Percentiles rank a stretch among this genome's conserved stretches.
These are phyloP conservation scores for Eimeria falciformis DNA, from an alignment of 169 alveolate genomes.

Conservation along the genomic window DNA sequence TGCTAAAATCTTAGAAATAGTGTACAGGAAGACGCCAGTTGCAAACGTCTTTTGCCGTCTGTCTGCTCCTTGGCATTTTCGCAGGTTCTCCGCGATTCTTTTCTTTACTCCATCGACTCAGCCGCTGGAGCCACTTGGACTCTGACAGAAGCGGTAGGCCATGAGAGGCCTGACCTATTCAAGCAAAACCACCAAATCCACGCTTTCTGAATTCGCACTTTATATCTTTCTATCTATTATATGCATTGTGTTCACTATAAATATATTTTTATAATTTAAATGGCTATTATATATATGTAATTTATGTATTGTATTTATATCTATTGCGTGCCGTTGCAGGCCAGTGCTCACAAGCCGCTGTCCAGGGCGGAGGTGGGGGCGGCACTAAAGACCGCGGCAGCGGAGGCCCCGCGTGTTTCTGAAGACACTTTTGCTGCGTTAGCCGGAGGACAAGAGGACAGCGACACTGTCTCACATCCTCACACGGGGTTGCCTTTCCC, in stretches of 20 bases:
- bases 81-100: conserved; percentile 7
- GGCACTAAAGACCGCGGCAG: background rate
- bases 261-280: too few relatives aligned
- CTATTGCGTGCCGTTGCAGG: background rate
- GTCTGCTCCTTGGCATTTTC: background rate
- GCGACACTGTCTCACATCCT: conserved; percentile 13
- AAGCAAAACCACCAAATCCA: background rate
- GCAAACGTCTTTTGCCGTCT: background rate
- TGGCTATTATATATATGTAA: too few relatives aligned
- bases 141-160: conserved; percentile 12
- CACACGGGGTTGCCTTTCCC: conserved; percentile 41
- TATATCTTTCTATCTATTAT: too few relatives aligned
- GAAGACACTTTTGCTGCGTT: background rate
- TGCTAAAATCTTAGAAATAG: too few relatives aligned
- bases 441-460: background rate
- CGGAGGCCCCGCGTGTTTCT: background rate
- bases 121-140: conserved; percentile 36
- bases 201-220: too few relatives aligned
- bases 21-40: background rate
- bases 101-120: conserved; percentile 24
- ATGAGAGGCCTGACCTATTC: background rate
- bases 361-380: background rate
- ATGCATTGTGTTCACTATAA: too few relatives aligned
- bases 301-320: background rate
- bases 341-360: conserved; percentile 12